phyloP scores from a whole-genome alignment of 176 grass and related monocot genomes.

The barley (Hordeum vulgare) region DNA sequence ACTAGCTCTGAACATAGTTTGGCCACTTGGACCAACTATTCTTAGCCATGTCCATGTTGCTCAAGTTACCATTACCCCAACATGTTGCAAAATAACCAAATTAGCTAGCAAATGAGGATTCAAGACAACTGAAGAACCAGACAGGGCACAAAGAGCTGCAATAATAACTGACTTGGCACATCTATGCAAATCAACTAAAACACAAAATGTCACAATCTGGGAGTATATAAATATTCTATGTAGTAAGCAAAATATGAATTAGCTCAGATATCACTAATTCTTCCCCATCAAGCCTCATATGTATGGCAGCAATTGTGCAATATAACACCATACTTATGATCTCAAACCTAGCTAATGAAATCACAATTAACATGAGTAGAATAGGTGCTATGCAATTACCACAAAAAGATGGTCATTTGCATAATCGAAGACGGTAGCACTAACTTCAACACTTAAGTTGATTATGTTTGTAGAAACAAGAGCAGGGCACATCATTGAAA shows the following conservation, averaged over 20 bases:
- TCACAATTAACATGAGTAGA: background rate
- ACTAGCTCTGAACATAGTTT: too few species aligned
- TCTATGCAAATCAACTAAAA: too few species aligned
- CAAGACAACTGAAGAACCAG: too few species aligned
- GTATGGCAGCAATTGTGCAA: background rate
- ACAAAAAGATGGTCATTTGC: background rate
- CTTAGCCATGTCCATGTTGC: too few species aligned
- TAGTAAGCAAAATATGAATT: background rate
- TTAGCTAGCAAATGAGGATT: too few species aligned
- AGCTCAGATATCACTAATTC: background rate
- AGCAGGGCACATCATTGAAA: background rate
- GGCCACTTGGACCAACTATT: too few species aligned
- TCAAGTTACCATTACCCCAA: too few species aligned
- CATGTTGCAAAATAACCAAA: too few species aligned
- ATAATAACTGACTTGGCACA: too few species aligned
- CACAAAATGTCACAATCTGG: background rate
- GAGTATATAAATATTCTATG: background rate
- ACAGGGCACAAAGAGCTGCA: too few species aligned
- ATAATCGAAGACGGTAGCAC: background rate
- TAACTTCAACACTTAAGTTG: background rate
- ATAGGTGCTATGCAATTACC: background rate
- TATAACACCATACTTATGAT: background rate
- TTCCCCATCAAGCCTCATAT: too few species aligned
- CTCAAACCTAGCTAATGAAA: background rate
- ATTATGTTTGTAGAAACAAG: background rate